These are phyloP conservation scores for Liquidambar formosana DNA, from an alignment of 164 flowering plant species.

Conservation along the genomic window DNA sequence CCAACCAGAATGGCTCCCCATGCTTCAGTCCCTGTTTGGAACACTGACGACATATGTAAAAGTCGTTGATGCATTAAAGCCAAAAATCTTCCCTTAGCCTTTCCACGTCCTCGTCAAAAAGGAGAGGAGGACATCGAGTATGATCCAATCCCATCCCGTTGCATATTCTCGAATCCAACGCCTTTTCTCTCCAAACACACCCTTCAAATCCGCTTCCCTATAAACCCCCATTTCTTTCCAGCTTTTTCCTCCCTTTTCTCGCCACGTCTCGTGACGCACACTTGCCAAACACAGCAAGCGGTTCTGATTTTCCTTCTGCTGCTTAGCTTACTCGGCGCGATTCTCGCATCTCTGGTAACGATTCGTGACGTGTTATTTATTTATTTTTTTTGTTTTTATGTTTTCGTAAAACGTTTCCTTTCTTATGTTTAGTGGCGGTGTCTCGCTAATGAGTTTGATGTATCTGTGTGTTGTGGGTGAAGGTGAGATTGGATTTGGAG, in stretches of 20 bases:
- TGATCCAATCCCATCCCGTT: no score
- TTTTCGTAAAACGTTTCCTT: neutral
- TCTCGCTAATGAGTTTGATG: neutral
- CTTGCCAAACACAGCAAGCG: no score
- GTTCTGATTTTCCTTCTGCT: no score
- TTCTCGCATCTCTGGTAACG: conserved; percentile 13
- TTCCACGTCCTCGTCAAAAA: no score
- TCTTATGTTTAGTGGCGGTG: neutral
- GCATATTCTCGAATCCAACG: no score
- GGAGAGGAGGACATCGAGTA: no score
- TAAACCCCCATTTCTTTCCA: no score
- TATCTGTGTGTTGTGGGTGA: neutral
- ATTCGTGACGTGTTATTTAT: neutral
- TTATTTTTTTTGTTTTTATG: neutral
- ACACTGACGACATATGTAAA: no score
- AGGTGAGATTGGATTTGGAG: neutral
- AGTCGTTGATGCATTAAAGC: no score
- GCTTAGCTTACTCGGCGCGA: neutral
- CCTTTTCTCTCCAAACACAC: conserved; percentile 14
- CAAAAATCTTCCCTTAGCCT: no score
- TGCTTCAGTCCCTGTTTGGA: no score
- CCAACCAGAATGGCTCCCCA: no score
- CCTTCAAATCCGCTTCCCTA: neutral
- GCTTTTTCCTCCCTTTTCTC: conserved; percentile 3
- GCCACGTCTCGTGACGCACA: neutral